Evolutionary conservation across 495 filamentous ascomycete species (phyloP).

Genomic region (Copromyces sp.): DNA sequence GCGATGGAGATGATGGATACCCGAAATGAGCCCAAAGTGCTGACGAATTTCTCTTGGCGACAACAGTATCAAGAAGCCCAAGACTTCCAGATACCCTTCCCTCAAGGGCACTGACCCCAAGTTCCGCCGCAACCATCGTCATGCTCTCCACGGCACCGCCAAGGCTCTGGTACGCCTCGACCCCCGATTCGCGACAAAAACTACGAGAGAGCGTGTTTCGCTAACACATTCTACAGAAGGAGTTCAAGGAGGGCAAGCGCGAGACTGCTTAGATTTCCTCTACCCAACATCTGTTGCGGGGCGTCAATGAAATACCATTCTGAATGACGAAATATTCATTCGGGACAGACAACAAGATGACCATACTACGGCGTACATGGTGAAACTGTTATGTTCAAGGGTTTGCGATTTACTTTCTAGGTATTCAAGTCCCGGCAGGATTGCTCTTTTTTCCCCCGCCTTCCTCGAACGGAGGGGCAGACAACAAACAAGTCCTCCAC

Average conservation of each 20-base stretch:
- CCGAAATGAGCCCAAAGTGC: conserved; percentile 3
- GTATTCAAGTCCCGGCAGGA: neutral
- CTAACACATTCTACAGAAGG: conserved; percentile 69
- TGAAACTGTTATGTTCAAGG: neutral
- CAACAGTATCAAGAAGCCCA: conserved; percentile 97
- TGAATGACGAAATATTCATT: conserved; percentile 11
- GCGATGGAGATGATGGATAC: neutral
- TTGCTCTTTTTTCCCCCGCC: neutral
- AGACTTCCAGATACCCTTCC: conserved; percentile 96
- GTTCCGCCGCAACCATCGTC: conserved; percentile 98
- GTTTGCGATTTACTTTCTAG: neutral
- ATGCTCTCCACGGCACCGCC: conserved; percentile 97
- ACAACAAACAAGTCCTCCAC: neutral
- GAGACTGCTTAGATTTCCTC: conserved; percentile 65
- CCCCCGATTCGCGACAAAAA: neutral
- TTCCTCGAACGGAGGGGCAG: neutral
- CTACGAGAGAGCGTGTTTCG: conserved; percentile 1
- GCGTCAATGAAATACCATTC: conserved; percentile 21
- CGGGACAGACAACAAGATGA: neutral
- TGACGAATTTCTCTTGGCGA: conserved; percentile 5
- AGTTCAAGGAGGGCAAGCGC: conserved; percentile 92
- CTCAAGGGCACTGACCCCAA: conserved; percentile 98
- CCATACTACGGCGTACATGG: neutral
- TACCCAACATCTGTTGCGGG: conserved; percentile 6
- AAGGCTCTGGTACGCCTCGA: conserved; percentile 78